Base-by-base conservation (phyloP, 768 basidiomycete genomes). In the Agaricus subrufescens region DNA sequence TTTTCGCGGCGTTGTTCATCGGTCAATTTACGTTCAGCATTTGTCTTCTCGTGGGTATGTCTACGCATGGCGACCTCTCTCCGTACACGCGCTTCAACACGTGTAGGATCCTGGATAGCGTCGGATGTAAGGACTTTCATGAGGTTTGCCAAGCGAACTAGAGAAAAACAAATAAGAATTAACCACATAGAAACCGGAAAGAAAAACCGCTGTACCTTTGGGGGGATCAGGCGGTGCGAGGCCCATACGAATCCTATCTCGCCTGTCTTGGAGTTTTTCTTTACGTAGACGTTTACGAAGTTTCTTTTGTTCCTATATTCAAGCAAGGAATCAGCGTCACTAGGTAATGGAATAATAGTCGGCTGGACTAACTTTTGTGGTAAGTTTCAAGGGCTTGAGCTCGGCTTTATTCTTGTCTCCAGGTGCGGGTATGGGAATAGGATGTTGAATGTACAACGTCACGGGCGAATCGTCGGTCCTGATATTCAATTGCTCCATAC, bases 91-190 rank as follows among this genome's bases (percentile, higher is more conserved):
- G 96, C 96, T 69, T 99, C 97, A 3, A 99, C 93, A 50, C 94
- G 86, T 2, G 97, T 99, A 0, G 97, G 97, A 67, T 98, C 97
- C 80, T 94, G 91, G 26, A 99, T 87, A 0, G 95, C 96, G 65
- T 98, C 94, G 8, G 91, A 91, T 0, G 97, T 98, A 27, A 99
- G 77, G 14, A 99, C 97, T 66, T 93, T 94, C 95, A 98, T 98
- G 67, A 98, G 71, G 70, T 99, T 99, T 42, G 91, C 84, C 58
- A 99, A 77, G 29, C 94, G 92, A 56, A 99, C 96, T 94, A 58
- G 8, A 57, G 39, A 15, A 2, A 11, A 11, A 34, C 34, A 38
- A 37, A 50, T 11, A 57, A 42, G 29, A 42, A 27, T 65, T 23
- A 10, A 30, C 25, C 26, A 26, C 49, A 14, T 12, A 4, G 52